Percentiles rank a stretch among this genome's conserved stretches.
These are phyloP conservation scores for Scutellaria minor DNA, from an alignment of 257 asterid genomes.

Conservation along the genomic window DNA sequence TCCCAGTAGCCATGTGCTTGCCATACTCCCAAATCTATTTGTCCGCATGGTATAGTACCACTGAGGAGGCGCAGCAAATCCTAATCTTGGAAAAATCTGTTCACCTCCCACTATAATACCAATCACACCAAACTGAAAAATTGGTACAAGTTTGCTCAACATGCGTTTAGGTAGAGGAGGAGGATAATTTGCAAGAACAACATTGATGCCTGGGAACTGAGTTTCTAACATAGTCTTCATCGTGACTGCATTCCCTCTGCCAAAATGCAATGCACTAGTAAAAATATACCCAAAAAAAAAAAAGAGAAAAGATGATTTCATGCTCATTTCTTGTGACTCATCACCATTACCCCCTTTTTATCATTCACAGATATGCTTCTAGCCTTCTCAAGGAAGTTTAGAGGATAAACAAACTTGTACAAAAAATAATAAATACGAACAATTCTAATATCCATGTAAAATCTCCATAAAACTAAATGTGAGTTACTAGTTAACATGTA, in stretches of 20 bases:
- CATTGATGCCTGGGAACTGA: constrained; percentile 87
- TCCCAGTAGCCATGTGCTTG: constrained; percentile 91
- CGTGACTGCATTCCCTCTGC: constrained; percentile 93
- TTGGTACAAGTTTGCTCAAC: constrained; percentile 81
- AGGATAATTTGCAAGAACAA: constrained; percentile 88
- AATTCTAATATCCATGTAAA: not conserved
- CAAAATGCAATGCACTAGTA: constrained; percentile 25
- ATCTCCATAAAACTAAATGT: not conserved
- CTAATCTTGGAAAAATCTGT: constrained; percentile 81
- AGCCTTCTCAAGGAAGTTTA: not conserved
- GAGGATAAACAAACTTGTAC: not conserved
- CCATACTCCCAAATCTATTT: constrained; percentile 86
- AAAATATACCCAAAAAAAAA: not conserved
- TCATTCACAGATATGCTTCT: not conserved
- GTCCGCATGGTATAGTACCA: constrained; percentile 84
- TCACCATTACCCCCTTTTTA: not conserved
- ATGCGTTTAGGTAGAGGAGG: constrained; percentile 89
- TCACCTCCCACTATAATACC: constrained; percentile 84
- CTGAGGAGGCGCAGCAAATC: constrained; percentile 78
- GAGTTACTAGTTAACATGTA: not conserved
- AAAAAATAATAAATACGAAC: not conserved
- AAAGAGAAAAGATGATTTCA: not conserved
- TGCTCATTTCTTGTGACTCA: constrained; percentile 9
- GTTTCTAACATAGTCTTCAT: constrained; percentile 91
- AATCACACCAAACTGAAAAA: constrained; percentile 79